Evolutionary conservation across 2,329 filamentous ascomycete genomes (phyloP), one percentile per base, ranked within the genome.

Genomic region (Apiospora marii): DNA sequence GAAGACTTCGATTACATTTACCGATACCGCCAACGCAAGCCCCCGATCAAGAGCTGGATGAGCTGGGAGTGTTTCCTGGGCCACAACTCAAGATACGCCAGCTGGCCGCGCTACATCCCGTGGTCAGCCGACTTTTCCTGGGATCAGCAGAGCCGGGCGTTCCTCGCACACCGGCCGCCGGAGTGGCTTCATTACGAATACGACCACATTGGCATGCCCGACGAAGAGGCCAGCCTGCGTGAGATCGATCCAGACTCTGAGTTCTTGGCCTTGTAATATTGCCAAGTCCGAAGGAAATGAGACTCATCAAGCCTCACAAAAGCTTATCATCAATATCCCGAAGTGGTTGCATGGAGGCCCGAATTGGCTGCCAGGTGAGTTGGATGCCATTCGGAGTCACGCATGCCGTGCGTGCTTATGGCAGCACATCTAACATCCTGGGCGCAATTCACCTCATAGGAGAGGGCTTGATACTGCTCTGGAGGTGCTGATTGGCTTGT

Each of bases 181-280:
- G 67, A 71, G 49, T 73, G 72, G 72, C 37, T 69, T 51, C 67
- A 71, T 70, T 71, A 71, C 44, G 72, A 69, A 12, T 73, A 73
- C 51, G 67, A 73, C 7, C 48, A 70, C 27, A 69, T 67, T 4
- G 72, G 70, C 27, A 46, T 53, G 71, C 71, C 70, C 2, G 72
- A 69, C n/a, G 49, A 46, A 6, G 70, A 73, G 49, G 64, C 69
- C 5, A 44, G 68, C 34, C 48, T 58, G 19, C 64, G 69, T 13
- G 61, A 71, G 64, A 71, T 71, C 16, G 72, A 72, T 22, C 69
- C 71, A 14, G 69, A 71, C 53, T 71, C 72, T 16, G 72, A 73
- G 43, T 73, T 71, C 27, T 22, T 71, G 64, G 37, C 64, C 7
- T 67, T 73, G 19, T 73, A 24, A 70, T 12, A 12, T 2, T 64